Conservation (phyloP, 176 grass and related monocot genomes). For the Elymus sibiricus region DNA sequence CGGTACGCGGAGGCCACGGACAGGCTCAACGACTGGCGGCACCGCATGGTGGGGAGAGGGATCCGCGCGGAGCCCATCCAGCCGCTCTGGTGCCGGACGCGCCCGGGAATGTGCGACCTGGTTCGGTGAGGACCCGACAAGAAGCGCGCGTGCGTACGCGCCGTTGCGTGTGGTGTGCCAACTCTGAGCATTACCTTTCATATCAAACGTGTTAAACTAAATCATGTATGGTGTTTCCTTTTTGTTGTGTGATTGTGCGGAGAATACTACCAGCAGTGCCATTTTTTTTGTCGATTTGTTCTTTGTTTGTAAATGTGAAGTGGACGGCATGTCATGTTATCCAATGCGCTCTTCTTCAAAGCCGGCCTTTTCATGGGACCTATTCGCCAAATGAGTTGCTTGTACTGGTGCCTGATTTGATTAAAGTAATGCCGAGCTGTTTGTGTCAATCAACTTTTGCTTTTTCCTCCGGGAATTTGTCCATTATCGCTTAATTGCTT, state of each 20-base stretch:
- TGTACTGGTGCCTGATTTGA: neutral
- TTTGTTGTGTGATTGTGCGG: neutral
- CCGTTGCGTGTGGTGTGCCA: neutral
- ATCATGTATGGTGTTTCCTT: neutral
- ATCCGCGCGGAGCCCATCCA: slow-evolving; percentile 84
- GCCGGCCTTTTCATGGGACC: slow-evolving; percentile 23
- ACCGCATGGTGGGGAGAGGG: slow-evolving; percentile 75
- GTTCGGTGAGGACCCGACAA: slow-evolving; percentile 34
- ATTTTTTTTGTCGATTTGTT: slow-evolving; percentile 26
- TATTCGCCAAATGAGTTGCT: neutral
- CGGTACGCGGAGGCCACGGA: slow-evolving; percentile 76
- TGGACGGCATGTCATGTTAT: slow-evolving; percentile 32
- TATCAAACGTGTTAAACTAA: neutral
- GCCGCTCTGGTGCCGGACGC: slow-evolving; percentile 71
- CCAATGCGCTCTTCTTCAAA: slow-evolving; percentile 26
- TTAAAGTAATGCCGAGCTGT: slow-evolving; percentile 26
- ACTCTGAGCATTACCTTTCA: neutral
- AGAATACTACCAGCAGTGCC: neutral
- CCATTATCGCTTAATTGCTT: neutral
- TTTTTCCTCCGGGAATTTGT: neutral
- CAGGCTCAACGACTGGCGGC: slow-evolving; percentile 76
- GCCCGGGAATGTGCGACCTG: slow-evolving; percentile 78
- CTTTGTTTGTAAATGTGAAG: slow-evolving; percentile 9
- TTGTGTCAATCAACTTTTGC: neutral
- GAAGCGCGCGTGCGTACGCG: no score